Conservation (phyloP, 2,329 filamentous ascomycete species). For the Leptographium galeiforme region DNA sequence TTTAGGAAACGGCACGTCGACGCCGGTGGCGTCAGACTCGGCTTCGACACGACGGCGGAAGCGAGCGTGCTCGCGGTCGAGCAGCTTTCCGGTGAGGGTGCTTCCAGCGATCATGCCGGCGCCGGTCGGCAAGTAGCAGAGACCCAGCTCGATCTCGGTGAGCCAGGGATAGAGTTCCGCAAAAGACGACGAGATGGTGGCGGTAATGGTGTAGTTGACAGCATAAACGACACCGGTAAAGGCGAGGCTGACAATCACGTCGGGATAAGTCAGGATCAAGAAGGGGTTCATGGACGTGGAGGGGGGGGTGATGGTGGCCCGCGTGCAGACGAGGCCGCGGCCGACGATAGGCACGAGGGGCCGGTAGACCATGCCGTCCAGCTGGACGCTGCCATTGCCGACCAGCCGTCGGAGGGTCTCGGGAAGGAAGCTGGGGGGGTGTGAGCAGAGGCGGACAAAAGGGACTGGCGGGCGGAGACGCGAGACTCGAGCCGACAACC, state of each 20-base stretch:
- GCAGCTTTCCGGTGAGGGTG: conserved; percentile 16
- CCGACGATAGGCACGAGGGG: conserved; percentile 13
- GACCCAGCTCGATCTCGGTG: conserved; percentile 18
- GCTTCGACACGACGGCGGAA: background rate
- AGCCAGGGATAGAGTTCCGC: conserved; percentile 15
- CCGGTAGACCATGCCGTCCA: conserved; percentile 8
- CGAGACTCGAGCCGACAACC: conserved; percentile 24
- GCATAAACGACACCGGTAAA: conserved; percentile 21
- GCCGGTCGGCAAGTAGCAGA: conserved; percentile 20
- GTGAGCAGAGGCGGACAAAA: background rate
- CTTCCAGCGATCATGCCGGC: conserved; percentile 18
- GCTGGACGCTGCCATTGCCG: conserved; percentile 15
- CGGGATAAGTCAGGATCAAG: conserved; percentile 17
- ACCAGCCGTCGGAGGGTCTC: conserved; percentile 18
- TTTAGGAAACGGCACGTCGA: conserved; percentile 14
- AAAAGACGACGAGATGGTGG: conserved; percentile 21
- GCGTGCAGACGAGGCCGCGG: background rate
- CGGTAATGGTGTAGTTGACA: conserved; percentile 21
- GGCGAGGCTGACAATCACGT: conserved; percentile 17
- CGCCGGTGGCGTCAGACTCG: background rate
- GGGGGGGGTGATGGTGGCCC: background rate
- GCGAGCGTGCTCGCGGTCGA: conserved; percentile 17
- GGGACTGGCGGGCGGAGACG: background rate
- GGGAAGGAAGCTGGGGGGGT: conserved; percentile 12
- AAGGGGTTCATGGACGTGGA: conserved; percentile 15